These are phyloP conservation scores for Heritiera littoralis DNA, from an alignment of 345 rosid species.

Conservation along the genomic window DNA sequence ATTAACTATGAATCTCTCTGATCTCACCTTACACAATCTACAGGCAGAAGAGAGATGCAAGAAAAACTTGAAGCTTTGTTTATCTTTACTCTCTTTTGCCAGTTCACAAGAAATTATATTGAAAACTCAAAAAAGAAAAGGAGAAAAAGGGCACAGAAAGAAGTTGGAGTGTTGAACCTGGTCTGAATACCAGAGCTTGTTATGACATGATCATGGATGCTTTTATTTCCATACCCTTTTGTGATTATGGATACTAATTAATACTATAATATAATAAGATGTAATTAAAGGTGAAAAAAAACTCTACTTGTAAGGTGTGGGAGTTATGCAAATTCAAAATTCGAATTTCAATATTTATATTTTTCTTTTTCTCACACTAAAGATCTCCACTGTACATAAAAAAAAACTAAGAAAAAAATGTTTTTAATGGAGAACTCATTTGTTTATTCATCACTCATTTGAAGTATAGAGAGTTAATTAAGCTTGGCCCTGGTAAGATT, in stretches of 20 bases:
- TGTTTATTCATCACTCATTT: not conserved
- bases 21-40: conserved; percentile 26
- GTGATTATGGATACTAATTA: conserved; percentile 7
- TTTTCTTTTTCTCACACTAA: too few relatives aligned
- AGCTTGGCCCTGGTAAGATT: not conserved
- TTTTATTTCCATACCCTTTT: conserved; percentile 26
- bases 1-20: conserved; percentile 18
- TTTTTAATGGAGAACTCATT: not conserved
- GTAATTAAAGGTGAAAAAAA: not conserved
- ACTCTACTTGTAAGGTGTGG: too few relatives aligned
- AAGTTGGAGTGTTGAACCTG: conserved; percentile 26
- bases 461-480: not conserved
- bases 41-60: conserved; percentile 23
- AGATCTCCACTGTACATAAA: too few relatives aligned
- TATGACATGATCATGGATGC: conserved; percentile 32
- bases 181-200: conserved; percentile 20
- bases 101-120: conserved; percentile 31
- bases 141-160: not conserved
- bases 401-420: not conserved
- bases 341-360: too few relatives aligned
- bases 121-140: not conserved
- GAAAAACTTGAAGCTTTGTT: conserved; percentile 29
- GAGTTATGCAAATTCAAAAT: too few relatives aligned
- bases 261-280: not conserved
- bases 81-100: conserved; percentile 30